phyloP scores from a whole-genome alignment of 139 green algal genomes.

The Chlamydomonas urium region DNA sequence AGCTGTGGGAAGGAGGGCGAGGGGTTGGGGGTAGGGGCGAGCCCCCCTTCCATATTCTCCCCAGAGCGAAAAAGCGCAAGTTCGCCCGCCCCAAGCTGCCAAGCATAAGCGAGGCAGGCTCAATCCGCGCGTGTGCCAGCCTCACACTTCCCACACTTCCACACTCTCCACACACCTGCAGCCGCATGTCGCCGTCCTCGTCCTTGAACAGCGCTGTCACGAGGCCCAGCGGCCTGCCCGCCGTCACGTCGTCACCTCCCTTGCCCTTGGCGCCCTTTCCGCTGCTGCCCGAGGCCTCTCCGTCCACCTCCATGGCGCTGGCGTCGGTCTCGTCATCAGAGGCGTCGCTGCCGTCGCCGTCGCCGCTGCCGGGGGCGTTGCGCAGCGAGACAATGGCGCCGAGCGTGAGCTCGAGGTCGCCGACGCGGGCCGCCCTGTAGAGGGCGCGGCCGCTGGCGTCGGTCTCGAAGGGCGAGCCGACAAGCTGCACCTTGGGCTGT shows the following conservation, averaged over 20 bases:
- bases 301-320: constrained; percentile 11
- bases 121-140: no score
- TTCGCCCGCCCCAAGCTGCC: no score
- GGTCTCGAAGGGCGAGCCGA: constrained; percentile 19
- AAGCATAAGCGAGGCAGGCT: no score
- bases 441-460: constrained; percentile 18
- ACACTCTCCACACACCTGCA: constrained; percentile 34
- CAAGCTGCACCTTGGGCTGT: constrained; percentile 17
- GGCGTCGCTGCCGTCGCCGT: no score
- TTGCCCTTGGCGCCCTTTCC: constrained; percentile 8
- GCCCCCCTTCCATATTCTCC: no score
- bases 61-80: no score
- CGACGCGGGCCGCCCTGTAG: constrained; percentile 31
- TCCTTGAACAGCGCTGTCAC: constrained; percentile 72
- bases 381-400: constrained; percentile 49
- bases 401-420: constrained; percentile 32
- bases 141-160: background rate
- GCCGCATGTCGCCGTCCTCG: constrained; percentile 30
- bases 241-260: background rate
- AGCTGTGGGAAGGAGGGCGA: background rate
- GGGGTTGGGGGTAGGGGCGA: no score
- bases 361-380: no score
- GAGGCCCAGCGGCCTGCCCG: constrained; percentile 43
- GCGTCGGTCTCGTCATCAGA: constrained; percentile 22
- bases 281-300: constrained; percentile 23